Evolutionary conservation across 2,329 filamentous ascomycete genomes (phyloP).

Genomic region (Rutstroemia sp.): DNA sequence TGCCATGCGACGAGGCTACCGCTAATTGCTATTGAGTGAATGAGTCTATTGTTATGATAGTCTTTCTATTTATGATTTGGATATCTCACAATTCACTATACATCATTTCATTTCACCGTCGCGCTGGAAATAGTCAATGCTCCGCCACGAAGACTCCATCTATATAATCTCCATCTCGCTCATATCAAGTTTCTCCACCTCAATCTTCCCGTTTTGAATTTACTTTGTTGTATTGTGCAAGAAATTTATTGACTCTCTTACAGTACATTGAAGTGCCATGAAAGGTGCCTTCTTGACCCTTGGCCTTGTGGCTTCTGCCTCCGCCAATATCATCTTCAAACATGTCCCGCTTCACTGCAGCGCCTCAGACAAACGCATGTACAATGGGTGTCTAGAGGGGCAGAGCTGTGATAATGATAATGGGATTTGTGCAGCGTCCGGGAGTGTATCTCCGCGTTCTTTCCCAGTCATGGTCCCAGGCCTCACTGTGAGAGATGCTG

Average conservation of each 20-base stretch:
- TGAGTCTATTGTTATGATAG: too few species aligned
- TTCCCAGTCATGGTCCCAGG: neutral
- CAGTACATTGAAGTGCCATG: slow-evolving; percentile 20
- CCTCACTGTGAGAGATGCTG: slow-evolving; percentile 31
- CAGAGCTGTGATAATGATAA: slow-evolving; percentile 24
- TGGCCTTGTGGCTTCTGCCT: slow-evolving; percentile 30
- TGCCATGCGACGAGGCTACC: neutral
- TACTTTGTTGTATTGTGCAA: neutral
- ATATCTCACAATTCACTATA: too few species aligned
- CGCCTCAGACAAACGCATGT: slow-evolving; percentile 20
- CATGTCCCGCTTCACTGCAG: slow-evolving; percentile 39
- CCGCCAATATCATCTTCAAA: slow-evolving; percentile 42
- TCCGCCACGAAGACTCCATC: too few species aligned
- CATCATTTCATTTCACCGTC: too few species aligned
- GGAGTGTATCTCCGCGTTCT: neutral
- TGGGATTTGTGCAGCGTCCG: slow-evolving; percentile 14
- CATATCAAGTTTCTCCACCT: neutral
- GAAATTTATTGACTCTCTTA: slow-evolving; percentile 1
- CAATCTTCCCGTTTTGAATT: neutral
- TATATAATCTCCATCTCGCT: neutral
- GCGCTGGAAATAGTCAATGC: too few species aligned
- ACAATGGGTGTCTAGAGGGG: slow-evolving; percentile 28
- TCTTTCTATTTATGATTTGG: too few species aligned
- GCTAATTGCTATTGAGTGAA: too few species aligned
- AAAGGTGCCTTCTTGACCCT: slow-evolving; percentile 22